Evolutionary conservation across 2,329 filamentous ascomycete species (phyloP), one percentile per base, ranked within the genome.

Genomic region (Neofusicoccum sp.): DNA sequence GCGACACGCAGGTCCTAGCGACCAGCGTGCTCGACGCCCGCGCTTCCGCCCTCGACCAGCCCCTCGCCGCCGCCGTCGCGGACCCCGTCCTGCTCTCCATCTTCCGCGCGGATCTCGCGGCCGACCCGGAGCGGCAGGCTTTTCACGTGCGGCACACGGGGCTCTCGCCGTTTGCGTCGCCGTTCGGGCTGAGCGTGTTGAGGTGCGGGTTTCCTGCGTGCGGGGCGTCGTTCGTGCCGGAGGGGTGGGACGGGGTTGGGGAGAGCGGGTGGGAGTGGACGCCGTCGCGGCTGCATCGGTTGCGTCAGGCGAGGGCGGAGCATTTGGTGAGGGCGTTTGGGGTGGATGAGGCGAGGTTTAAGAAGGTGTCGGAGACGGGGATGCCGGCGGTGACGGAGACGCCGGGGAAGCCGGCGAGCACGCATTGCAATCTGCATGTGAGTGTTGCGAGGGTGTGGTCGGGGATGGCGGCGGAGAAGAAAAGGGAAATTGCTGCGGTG

Each of bases 391-490:
- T 63, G 4, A 63, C 65, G 0, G 38, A 48, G 3, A 54, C 47
- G 0, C 68, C 69, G 0, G 58, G 48, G 2, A 63, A 69, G 7
- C 71, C 72, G 1, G 61, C 61, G 2, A 69, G 68, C 6, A 60
- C 61, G 8, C 70, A 73, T 53, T 60, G 40, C 6, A 74, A 68
- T 20, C 34, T 71, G 30, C 71, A 74, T 43, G 66, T 69, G 5
- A 66, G 56, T 58, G 65, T 72, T 26, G 70, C 63, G 28, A 61
- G 68, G 11, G 65, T 64, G 12, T 73, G 71, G 72, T 61, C 63
- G 1, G 38, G 41, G 34, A 54, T 64, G 5, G 44, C 48, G 1
- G 24, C 9, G 1, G 60, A 62, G 3, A 47, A 54, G 33, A 49
- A 65, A n/a, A 28, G 14, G 14, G 1, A 9, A 26, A 12, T 43